Conservation (phyloP, 2,329 filamentous ascomycete genomes). For the Byssothecium circinans region DNA sequence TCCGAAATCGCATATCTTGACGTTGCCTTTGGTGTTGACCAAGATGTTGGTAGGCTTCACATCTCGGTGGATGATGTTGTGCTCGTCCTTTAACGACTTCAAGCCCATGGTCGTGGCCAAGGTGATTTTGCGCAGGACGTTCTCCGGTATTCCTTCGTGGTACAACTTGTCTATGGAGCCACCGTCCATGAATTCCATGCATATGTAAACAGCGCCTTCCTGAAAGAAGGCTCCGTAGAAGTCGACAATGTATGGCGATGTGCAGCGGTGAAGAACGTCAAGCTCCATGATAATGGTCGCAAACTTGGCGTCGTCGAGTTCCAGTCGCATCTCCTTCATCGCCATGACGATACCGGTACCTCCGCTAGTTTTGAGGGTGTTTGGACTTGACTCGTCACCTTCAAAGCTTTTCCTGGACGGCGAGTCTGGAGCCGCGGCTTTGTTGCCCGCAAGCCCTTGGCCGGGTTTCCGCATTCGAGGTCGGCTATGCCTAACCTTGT, state of each 20-base stretch:
- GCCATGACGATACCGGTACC: constrained; percentile 83
- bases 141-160: constrained; percentile 84
- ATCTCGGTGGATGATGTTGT: constrained; percentile 98
- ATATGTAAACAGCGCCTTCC: constrained; percentile 98
- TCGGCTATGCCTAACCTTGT: constrained; percentile 88
- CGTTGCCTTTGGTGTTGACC: constrained; percentile 82
- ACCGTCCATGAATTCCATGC: constrained; percentile 99
- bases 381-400: constrained; percentile 41
- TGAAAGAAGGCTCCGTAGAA: constrained; percentile 99
- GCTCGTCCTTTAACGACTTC: constrained; percentile 92
- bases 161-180: constrained; percentile 98
- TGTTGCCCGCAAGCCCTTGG: constrained; percentile 62
- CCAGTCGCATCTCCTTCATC: constrained; percentile 97
- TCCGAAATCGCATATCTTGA: constrained; percentile 99
- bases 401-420: constrained; percentile 36
- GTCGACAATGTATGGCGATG: constrained; percentile 95
- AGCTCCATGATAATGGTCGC: constrained; percentile 97
- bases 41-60: constrained; percentile 99
- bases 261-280: constrained; percentile 90
- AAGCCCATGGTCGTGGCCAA: constrained; percentile 87
- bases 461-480: constrained; percentile 63
- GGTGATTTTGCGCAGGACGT: constrained; percentile 85
- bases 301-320: constrained; percentile 96
- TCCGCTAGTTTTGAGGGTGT: constrained; percentile 39
- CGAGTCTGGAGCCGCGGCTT: constrained; percentile 44